These are phyloP conservation scores for Sphagnurus paluster DNA, from an alignment of 1,284 basidiomycete genomes.

Conservation along the genomic window DNA sequence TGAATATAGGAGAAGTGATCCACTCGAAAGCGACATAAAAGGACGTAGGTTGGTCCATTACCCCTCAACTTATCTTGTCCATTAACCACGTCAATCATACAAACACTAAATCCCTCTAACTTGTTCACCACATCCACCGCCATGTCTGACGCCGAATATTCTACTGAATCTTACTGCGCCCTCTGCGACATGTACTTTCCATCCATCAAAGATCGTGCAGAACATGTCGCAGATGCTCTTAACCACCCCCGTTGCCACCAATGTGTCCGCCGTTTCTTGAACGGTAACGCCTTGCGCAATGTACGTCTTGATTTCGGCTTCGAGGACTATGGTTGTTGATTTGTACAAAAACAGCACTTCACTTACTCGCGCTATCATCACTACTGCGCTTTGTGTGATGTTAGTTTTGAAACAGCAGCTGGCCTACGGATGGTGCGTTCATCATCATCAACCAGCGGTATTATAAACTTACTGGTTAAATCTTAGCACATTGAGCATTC, in stretches of 20 bases:
- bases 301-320: background rate
- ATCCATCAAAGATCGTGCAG: slow-evolving; percentile 1
- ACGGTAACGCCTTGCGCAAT: slow-evolving; percentile 2
- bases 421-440: slow-evolving; percentile 2
- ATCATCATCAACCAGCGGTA: background rate
- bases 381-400: slow-evolving; percentile 4
- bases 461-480: background rate
- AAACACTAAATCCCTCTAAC: background rate
- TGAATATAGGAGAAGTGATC: slow-evolving; percentile 6
- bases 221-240: slow-evolving; percentile 2
- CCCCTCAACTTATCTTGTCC: background rate
- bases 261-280: slow-evolving; percentile 2
- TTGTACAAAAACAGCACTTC: background rate
- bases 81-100: background rate
- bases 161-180: slow-evolving; percentile 4
- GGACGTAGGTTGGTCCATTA: background rate
- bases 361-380: slow-evolving; percentile 6
- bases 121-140: background rate
- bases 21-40: slow-evolving; percentile 4
- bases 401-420: slow-evolving; percentile 1
- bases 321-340: background rate
- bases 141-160: slow-evolving; percentile 1
- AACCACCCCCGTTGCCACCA: slow-evolving; percentile 5
- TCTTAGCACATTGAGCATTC: slow-evolving; percentile 12
- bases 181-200: slow-evolving; percentile 9